Percentiles rank a stretch among this genome's conserved stretches.
Evolutionary conservation across 176 grass and related monocot species (phyloP).

Genomic region (Poa annua): DNA sequence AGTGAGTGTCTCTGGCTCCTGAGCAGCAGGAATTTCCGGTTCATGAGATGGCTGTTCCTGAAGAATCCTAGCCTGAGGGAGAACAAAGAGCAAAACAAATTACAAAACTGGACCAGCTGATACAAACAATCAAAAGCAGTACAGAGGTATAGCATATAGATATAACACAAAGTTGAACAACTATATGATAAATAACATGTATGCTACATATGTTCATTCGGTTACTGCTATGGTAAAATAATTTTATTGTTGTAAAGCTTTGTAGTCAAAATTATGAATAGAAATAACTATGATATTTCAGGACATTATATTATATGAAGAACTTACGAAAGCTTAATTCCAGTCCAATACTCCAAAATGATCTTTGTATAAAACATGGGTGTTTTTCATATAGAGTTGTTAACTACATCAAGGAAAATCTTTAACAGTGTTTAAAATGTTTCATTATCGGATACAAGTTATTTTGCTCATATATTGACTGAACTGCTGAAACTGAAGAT

Average conservation of each 20-base stretch:
- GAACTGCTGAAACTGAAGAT: not conserved
- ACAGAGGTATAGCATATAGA: not conserved
- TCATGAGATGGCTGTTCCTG: slow-evolving; percentile 43
- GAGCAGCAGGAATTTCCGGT: slow-evolving; percentile 33
- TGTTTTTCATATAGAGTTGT: slow-evolving; percentile 6
- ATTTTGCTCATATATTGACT: slow-evolving; percentile 10
- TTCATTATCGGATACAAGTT: slow-evolving; percentile 10
- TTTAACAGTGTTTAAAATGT: not conserved
- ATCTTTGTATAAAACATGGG: not conserved
- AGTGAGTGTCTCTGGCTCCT: slow-evolving; percentile 49
- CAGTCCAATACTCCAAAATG: not conserved
- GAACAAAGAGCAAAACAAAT: slow-evolving; percentile 37
- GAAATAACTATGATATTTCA: not conserved
- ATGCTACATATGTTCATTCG: not conserved
- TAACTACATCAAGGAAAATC: slow-evolving; percentile 19
- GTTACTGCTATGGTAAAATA: not conserved
- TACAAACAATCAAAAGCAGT: not conserved
- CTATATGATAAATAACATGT: not conserved
- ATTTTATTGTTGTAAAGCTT: not conserved
- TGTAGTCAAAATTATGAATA: not conserved
- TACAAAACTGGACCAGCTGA: slow-evolving; percentile 34
- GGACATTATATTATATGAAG: not conserved
- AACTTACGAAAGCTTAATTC: slow-evolving; percentile 6
- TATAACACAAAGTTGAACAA: not conserved
- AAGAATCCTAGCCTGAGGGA: slow-evolving; percentile 71